phyloP scores from a whole-genome alignment of 345 rosid species.

The Erysimum cheiranthoides region DNA sequence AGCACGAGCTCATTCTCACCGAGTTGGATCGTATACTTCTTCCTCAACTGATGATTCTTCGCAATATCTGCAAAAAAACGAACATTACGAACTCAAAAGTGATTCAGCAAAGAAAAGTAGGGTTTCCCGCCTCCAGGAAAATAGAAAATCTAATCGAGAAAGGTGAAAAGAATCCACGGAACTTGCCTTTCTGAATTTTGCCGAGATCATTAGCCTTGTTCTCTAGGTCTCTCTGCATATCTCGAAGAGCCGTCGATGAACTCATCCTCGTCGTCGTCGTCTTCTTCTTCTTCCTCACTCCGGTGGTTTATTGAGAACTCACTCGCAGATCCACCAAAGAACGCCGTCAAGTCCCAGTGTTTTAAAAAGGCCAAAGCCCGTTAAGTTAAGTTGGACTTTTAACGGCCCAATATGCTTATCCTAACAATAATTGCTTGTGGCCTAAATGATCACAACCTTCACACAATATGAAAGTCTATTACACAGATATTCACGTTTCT shows the following conservation, averaged over 20 bases:
- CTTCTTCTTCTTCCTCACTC: not conserved
- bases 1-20: conserved; percentile 98
- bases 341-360: not conserved
- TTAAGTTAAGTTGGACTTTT: not conserved
- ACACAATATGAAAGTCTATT: too few species aligned
- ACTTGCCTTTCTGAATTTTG: conserved; percentile 79
- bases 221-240: conserved; percentile 83
- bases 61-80: conserved; percentile 61
- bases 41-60: conserved; percentile 88
- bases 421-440: too few species aligned
- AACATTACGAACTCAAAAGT: not conserved
- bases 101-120: not conserved
- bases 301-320: conserved; percentile 15
- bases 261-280: conserved; percentile 52
- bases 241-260: conserved; percentile 71
- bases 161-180: not conserved
- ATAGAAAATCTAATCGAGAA: not conserved
- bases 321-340: conserved; percentile 35
- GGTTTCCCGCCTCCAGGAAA: conserved; percentile 21
- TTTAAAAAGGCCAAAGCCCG: conserved; percentile 3
- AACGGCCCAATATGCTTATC: conserved; percentile 14
- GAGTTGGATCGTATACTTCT: conserved; percentile 92
- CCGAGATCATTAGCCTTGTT: conserved; percentile 81
- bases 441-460: too few species aligned
- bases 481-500: not conserved